These are phyloP conservation scores for Salvia rosmarinus DNA, from an alignment of 257 asterid species.

Conservation along the genomic window DNA sequence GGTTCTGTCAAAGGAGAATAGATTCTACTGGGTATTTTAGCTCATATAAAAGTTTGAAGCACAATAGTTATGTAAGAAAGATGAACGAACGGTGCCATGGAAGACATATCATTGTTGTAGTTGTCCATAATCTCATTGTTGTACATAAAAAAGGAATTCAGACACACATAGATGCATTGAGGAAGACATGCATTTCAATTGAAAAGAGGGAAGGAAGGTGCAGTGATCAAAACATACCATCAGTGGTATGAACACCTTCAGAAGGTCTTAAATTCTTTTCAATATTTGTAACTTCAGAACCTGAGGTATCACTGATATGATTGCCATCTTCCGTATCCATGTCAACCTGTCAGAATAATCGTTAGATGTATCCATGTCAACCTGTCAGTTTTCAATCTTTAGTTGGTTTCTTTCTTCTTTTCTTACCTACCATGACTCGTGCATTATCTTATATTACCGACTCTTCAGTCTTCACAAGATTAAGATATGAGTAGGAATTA, in stretches of 20 bases:
- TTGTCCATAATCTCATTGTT: background rate
- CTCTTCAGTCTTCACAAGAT: constrained; percentile 30
- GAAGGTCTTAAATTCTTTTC: constrained; percentile 43
- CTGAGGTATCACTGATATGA: constrained; percentile 41
- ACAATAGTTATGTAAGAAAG: background rate
- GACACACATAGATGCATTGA: background rate
- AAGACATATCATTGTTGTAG: no score
- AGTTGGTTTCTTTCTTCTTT: constrained; percentile 9
- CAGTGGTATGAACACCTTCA: constrained; percentile 41
- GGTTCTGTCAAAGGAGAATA: background rate
- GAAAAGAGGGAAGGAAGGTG: constrained; percentile 12
- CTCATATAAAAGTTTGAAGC: constrained; percentile 8
- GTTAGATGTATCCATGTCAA: constrained; percentile 13
- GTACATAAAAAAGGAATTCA: constrained; percentile 21
- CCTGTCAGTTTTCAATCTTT: background rate
- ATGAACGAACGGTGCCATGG: no score
- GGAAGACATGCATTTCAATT: background rate
- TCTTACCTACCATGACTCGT: background rate
- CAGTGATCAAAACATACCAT: constrained; percentile 49
- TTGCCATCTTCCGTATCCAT: constrained; percentile 91
- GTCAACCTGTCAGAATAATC: constrained; percentile 67
- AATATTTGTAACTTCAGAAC: constrained; percentile 45
- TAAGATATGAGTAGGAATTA: constrained; percentile 14
- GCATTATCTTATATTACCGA: constrained; percentile 21
- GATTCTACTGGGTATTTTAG: background rate